Evolutionary conservation across 2,329 filamentous ascomycete genomes (phyloP).

Genomic region (Alternaria metachromatica): DNA sequence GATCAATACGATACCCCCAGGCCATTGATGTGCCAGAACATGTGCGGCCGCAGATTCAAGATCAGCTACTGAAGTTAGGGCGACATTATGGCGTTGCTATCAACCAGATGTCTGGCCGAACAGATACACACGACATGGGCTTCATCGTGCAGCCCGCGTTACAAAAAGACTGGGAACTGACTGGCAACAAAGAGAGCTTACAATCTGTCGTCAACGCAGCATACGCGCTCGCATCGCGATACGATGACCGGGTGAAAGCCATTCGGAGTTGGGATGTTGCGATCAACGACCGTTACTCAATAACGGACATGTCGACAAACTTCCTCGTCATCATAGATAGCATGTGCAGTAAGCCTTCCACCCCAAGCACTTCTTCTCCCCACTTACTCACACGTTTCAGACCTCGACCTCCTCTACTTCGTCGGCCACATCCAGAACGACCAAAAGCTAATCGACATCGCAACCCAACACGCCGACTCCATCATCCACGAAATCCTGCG

Average conservation of each 20-base stretch:
- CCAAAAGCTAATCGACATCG: slow-evolving; percentile 42
- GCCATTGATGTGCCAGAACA: slow-evolving; percentile 28
- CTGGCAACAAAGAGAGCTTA: slow-evolving; percentile 49
- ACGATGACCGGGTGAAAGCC: slow-evolving; percentile 50
- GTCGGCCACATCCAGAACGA: slow-evolving; percentile 41
- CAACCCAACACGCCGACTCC: slow-evolving; percentile 49
- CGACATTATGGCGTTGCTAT: slow-evolving; percentile 44
- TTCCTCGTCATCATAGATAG: slow-evolving; percentile 55
- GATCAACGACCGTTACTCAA: slow-evolving; percentile 45
- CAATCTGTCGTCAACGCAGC: slow-evolving; percentile 54
- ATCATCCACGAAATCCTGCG: slow-evolving; percentile 47
- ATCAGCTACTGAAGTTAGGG: slow-evolving; percentile 35
- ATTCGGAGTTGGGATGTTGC: slow-evolving; percentile 60
- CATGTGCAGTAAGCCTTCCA: slow-evolving; percentile 45
- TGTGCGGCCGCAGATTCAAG: slow-evolving; percentile 24
- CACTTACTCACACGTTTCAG: slow-evolving; percentile 14
- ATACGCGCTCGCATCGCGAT: slow-evolving; percentile 53
- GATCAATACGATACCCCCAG: slow-evolving; percentile 38
- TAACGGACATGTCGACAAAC: slow-evolving; percentile 46
- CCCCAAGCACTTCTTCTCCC: background rate
- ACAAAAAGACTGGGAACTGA: slow-evolving; percentile 57
- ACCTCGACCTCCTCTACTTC: slow-evolving; percentile 51
- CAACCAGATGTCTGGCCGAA: slow-evolving; percentile 46
- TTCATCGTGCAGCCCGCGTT: slow-evolving; percentile 61
- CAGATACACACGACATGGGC: slow-evolving; percentile 62